Conservation (phyloP, 257 asterid species). For the Craterostigma plantagineum region DNA sequence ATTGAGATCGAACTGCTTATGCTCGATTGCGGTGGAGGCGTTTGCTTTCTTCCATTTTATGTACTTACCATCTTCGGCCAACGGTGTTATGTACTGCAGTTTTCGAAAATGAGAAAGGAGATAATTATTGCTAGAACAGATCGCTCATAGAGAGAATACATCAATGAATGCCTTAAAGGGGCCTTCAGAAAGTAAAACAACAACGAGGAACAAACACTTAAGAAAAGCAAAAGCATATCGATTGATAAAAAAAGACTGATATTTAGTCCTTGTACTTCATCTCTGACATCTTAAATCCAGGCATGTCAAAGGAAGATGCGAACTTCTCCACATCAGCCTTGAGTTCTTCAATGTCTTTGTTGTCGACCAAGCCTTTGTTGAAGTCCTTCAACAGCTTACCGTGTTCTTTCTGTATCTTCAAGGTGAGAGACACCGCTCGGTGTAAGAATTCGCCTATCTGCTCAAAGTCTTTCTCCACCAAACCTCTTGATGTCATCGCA, state of each 20-base stretch:
- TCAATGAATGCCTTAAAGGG: too few species aligned
- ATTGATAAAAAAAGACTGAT: too few species aligned
- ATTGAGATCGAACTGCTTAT: constrained; percentile 16
- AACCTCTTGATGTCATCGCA: constrained; percentile 94
- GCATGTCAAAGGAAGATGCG: constrained; percentile 76
- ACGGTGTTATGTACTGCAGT: too few species aligned
- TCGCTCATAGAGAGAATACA: too few species aligned
- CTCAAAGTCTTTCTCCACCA: constrained; percentile 91
- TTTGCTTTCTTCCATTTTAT: too few species aligned
- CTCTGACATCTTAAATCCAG: constrained; percentile 80
- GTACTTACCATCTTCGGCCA: too few species aligned
- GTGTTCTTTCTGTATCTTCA: constrained; percentile 74
- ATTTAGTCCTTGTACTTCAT: constrained; percentile 73
- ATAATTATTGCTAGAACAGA: too few species aligned
- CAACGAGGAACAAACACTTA: too few species aligned
- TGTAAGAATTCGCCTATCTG: constrained; percentile 90
- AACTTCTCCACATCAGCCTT: constrained; percentile 89
- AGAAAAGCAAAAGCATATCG: too few species aligned
- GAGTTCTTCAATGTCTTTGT: constrained; percentile 72
- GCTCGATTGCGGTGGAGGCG: too few species aligned
- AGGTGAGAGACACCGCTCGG: constrained; percentile 57
- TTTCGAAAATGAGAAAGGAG: too few species aligned
- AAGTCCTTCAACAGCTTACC: constrained; percentile 93
- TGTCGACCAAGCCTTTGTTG: constrained; percentile 74
- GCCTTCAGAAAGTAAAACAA: too few species aligned